Evolutionary conservation across 345 rosid species (phyloP), one percentile per base, ranked within the genome.

Genomic region (Eucalyptus decipiens): DNA sequence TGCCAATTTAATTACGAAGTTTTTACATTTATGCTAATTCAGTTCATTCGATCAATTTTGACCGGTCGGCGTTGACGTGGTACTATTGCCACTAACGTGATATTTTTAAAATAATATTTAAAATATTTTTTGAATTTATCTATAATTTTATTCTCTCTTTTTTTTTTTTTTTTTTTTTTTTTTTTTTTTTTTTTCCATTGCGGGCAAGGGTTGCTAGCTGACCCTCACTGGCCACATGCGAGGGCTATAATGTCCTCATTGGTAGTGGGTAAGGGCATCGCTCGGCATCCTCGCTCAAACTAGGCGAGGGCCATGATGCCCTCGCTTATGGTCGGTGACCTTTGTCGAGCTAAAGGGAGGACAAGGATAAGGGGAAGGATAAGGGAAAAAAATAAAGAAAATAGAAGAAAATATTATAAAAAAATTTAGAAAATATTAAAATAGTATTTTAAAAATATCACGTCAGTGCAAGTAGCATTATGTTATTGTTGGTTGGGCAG

Each of bases 31-130:
- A 49, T 15, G 3, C 0, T 1, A 14, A 0, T 49, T 49, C 0
- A 1, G 7, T 15, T 15, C 6, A 49, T 15, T 0, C 0, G 7
- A 49, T 15, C 51, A 15, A 49, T 49, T 49, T 49, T 2, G 17
- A 0, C 6, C 6, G 0, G 3, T 5, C 3, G 1, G 1, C 6
- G 18, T 1, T 49, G 1, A 49, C 17, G 1, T 13, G 1, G 8
- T 50, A 1, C 0, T 51, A 17, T 0, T 1, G 0, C 0, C 4
- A 0, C 0, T 51, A 1, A 51, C 0, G 0, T 51, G 21, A 7
- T 3, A 51, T 51, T 51, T 51, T 51, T 6, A 51, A 51, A 17
- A 17, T 17, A 51, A 17, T 18, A 17, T 51, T 51, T 18, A 0
- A 17, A 17, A 18, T 51, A 51, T 51, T 51, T 1, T 17, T 51